These are phyloP conservation scores for Sarocladium kiliense DNA, from an alignment of 2,329 filamentous ascomycete species.

Conservation along the genomic window DNA sequence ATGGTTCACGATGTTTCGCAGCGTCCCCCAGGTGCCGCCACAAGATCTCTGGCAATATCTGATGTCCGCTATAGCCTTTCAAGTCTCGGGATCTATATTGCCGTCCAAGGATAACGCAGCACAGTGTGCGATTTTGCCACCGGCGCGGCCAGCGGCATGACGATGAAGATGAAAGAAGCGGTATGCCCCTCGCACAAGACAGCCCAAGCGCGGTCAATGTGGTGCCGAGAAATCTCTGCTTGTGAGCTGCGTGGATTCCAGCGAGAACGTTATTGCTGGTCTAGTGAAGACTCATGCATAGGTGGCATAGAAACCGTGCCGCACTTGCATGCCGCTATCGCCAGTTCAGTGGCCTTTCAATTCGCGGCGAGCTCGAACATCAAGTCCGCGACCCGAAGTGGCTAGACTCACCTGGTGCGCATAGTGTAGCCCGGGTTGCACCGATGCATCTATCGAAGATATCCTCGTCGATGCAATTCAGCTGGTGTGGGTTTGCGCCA, in stretches of 20 bases:
- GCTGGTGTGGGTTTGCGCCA: too few species aligned
- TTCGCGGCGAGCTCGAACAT: neutral
- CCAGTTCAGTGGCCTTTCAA: neutral
- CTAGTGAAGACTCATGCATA: neutral
- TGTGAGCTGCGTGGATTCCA: neutral
- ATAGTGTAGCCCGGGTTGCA: neutral
- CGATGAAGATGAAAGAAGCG: neutral
- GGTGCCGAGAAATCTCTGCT: neutral
- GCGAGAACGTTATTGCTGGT: neutral
- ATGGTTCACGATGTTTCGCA: neutral
- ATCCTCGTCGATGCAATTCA: too few species aligned
- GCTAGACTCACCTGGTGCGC: neutral
- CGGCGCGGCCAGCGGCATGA: neutral
- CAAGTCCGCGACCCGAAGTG: neutral
- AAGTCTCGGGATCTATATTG: constrained; percentile 1
- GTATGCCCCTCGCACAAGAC: neutral
- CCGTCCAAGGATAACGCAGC: neutral
- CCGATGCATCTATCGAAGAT: neutral
- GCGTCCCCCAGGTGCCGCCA: neutral
- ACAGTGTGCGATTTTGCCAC: neutral
- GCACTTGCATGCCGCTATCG: constrained; percentile 1
- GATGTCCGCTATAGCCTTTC: neutral
- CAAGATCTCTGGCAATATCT: neutral
- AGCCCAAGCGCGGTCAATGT: neutral
- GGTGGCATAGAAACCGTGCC: neutral